phyloP scores from a whole-genome alignment of 352 stramenopile species.

The Halophytophthora polymorphica region DNA sequence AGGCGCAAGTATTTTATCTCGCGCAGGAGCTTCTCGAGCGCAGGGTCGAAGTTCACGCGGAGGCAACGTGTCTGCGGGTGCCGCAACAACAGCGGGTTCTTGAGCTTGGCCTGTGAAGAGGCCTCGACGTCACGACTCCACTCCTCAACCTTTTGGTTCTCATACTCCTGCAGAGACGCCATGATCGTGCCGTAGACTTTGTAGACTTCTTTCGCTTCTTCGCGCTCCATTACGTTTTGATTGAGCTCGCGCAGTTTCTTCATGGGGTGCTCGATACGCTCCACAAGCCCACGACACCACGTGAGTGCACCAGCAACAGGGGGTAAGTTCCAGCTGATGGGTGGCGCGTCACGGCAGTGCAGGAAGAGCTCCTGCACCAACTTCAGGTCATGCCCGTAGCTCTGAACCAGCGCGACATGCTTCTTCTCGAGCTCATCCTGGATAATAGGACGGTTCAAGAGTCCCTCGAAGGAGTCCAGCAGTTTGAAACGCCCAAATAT shows the following conservation, averaged over 20 bases:
- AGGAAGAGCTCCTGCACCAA: slow-evolving; percentile 97
- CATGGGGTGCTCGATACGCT: slow-evolving; percentile 97
- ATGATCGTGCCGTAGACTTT: slow-evolving; percentile 97
- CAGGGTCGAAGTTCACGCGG: slow-evolving; percentile 97
- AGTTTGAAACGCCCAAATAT: slow-evolving; percentile 98
- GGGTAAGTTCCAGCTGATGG: slow-evolving; percentile 94
- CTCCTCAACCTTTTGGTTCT: slow-evolving; percentile 96
- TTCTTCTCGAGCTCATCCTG: slow-evolving; percentile 98
- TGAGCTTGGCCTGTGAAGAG: slow-evolving; percentile 94
- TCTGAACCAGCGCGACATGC: slow-evolving; percentile 95
- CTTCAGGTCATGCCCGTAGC: slow-evolving; percentile 95
- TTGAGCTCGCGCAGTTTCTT: slow-evolving; percentile 96
- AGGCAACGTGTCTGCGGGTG: slow-evolving; percentile 89
- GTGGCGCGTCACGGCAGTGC: slow-evolving; percentile 89
- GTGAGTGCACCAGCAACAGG: slow-evolving; percentile 93
- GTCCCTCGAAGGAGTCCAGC: slow-evolving; percentile 95
- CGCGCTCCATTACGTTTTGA: slow-evolving; percentile 95
- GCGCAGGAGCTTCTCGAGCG: slow-evolving; percentile 94
- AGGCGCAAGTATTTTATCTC: slow-evolving; percentile 98
- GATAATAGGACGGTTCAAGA: slow-evolving; percentile 95
- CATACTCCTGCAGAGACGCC: slow-evolving; percentile 95
- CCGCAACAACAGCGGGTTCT: slow-evolving; percentile 91
- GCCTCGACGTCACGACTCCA: slow-evolving; percentile 95
- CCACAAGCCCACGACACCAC: slow-evolving; percentile 95
- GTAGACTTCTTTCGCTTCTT: slow-evolving; percentile 98